Base-by-base conservation (phyloP, 768 basidiomycete genomes). In the Leucocoprinus sp. region DNA sequence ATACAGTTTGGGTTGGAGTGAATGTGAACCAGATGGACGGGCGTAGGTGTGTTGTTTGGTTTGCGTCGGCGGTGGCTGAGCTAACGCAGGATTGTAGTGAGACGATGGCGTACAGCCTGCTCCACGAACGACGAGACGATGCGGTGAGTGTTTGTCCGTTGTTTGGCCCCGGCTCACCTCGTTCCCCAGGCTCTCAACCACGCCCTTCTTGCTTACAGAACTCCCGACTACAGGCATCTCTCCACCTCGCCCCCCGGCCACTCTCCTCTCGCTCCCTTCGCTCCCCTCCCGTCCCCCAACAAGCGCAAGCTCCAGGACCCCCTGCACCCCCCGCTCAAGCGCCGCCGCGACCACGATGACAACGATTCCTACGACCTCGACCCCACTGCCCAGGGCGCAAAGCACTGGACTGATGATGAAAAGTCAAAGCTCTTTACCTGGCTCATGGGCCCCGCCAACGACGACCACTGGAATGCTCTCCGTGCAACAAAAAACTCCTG, bases 331-430 rank as follows among this genome's bases (percentile, higher is more conserved):
- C 36, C 49, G 28, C 18, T 48, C 38, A 54, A 54, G 41, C 46
- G 50, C 29, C 35, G 52, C 27, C 41, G 43, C 19, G 50, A 46
- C 35, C 40, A 14, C 8, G 59, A 64, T 35, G 69, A 72, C 17
- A 44, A 52, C 5, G 65, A 70, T 41, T 54, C 52, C 35, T 72
- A 66, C 50, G 75, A 78, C 53, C 59, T 70, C 23, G 73, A 74
- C 41, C 68, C 71, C 43, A 58, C 60, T 7, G 71, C 64, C 3
- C 74, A 76, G 49, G 85, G 85, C 19, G 81, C 85, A 1, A 87
- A 87, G 53, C 85, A 89, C 54, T 89, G 85, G 85, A 84, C 84
- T 0, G 86, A 87, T 58, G 84, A 86, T 7, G 85, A 89, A 57
- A 89, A 88, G 63, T 72, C 82, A 11, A 78, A 74, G 50, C 66